Conservation (phyloP, 2,329 filamentous ascomycete species). For the Colletotrichum aenigma region DNA sequence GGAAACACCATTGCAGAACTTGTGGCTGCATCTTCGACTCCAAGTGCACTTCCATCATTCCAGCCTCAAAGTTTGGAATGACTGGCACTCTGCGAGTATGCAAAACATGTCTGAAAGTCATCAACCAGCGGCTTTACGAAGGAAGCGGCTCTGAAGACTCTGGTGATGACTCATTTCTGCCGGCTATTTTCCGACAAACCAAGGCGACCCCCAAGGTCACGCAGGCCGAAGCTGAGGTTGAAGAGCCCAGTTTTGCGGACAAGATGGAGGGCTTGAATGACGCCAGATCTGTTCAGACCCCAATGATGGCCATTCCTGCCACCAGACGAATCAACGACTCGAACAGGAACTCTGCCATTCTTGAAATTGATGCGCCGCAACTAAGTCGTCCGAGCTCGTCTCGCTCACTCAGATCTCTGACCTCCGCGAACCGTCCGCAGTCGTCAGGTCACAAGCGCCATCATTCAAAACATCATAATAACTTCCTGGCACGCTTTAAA, state of each 20-base stretch:
- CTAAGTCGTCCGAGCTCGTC: constrained; percentile 93
- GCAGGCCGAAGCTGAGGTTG: constrained; percentile 40
- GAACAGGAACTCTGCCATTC: constrained; percentile 83
- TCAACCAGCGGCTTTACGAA: constrained; percentile 82
- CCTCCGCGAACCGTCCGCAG: constrained; percentile 68
- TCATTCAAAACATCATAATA: constrained; percentile 75
- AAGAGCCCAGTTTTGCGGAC: constrained; percentile 44
- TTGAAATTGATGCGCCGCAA: constrained; percentile 87
- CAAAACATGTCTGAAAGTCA: constrained; percentile 89
- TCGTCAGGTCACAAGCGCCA: constrained; percentile 84
- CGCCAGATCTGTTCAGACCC: constrained; percentile 62
- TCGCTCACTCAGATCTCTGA: constrained; percentile 79
- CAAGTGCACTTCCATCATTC: constrained; percentile 91
- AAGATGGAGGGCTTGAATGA: constrained; percentile 50
- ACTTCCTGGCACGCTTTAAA: constrained; percentile 79
- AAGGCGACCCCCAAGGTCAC: constrained; percentile 42
- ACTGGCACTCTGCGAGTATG: constrained; percentile 85
- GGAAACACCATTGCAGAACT: constrained; percentile 94
- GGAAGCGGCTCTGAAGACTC: constrained; percentile 88
- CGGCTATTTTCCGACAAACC: constrained; percentile 63
- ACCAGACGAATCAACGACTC: constrained; percentile 73
- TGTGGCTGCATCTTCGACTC: constrained; percentile 99
- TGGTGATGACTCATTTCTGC: constrained; percentile 74
- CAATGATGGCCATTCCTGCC: constrained; percentile 74
- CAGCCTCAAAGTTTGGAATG: constrained; percentile 86